phyloP scores from a whole-genome alignment of 169 alveolate species.

The Theileria orientalis region DNA sequence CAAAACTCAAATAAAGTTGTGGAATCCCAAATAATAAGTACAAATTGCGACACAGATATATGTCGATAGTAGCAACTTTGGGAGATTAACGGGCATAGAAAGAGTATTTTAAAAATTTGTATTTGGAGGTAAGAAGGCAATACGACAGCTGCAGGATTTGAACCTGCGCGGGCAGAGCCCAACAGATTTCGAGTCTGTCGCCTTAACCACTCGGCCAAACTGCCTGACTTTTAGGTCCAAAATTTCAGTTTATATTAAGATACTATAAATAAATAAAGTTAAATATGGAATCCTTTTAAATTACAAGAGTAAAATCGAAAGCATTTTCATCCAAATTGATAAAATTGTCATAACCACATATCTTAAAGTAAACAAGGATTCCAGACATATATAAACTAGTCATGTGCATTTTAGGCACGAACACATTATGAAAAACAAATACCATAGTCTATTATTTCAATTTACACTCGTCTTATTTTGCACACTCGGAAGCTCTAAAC shows the following conservation, averaged over 20 bases:
- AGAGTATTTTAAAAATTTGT: not conserved
- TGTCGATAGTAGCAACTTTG: too few species aligned
- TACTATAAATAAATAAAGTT: too few species aligned
- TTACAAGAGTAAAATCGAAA: not conserved
- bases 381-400: too few species aligned
- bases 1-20: too few species aligned
- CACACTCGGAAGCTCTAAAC: not conserved
- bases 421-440: too few species aligned
- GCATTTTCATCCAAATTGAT: not conserved
- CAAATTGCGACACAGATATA: not conserved
- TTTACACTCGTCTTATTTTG: not conserved
- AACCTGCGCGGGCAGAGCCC: conserved; percentile 99
- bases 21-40: too few species aligned
- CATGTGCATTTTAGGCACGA: too few species aligned
- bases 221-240: conserved; percentile 56
- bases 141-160: conserved; percentile 97
- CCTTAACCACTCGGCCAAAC: conserved; percentile 88
- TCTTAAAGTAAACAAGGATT: too few species aligned
- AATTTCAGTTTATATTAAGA: conserved; percentile 7
- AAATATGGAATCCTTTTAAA: not conserved
- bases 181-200: conserved; percentile 86
- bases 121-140: not conserved
- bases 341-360: too few species aligned
- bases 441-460: not conserved
- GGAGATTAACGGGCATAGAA: not conserved